A percentile compares a stretch with the other conserved stretches of the same genome.
Conservation (phyloP, 805 yeast species). For the Nakazawaea siamensis region DNA sequence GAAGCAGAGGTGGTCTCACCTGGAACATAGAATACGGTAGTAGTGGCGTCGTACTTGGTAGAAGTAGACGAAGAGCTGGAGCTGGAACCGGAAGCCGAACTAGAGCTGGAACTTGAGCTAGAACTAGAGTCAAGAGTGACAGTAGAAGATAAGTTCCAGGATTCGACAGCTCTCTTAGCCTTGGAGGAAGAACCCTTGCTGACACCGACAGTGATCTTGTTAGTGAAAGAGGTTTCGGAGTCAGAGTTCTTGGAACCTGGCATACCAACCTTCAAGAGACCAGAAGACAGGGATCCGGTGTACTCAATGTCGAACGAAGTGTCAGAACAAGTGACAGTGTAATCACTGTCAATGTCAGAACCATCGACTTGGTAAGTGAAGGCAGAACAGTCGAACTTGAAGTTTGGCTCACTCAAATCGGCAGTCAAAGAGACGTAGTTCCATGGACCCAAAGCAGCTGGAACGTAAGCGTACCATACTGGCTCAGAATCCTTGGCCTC, state of each 20-base stretch:
- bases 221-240: conserved; percentile 2
- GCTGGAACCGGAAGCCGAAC: neutral
- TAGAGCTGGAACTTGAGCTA: neutral
- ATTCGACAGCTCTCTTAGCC: conserved; percentile 5
- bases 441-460: conserved; percentile 5
- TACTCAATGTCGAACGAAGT: conserved; percentile 7
- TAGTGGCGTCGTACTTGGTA: conserved; percentile 3
- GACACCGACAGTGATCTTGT: conserved; percentile 5
- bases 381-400: conserved; percentile 7
- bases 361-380: conserved; percentile 7
- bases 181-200: conserved; percentile 11
- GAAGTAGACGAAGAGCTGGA: conserved; percentile 3
- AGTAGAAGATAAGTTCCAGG: conserved; percentile 7
- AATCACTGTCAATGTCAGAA: neutral
- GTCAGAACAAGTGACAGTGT: conserved; percentile 7
- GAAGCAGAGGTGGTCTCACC: conserved; percentile 8
- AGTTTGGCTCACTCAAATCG: conserved; percentile 1
- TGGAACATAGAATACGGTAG: conserved; percentile 7
- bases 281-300: neutral
- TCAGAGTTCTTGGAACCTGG: conserved; percentile 2
- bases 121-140: conserved; percentile 12
- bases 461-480: conserved; percentile 9
- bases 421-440: conserved; percentile 2
- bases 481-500: conserved; percentile 7
- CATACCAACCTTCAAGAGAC: conserved; percentile 6